Evolutionary conservation across 306 rosid genomes (phyloP).

Genomic region (Acacia confusa): DNA sequence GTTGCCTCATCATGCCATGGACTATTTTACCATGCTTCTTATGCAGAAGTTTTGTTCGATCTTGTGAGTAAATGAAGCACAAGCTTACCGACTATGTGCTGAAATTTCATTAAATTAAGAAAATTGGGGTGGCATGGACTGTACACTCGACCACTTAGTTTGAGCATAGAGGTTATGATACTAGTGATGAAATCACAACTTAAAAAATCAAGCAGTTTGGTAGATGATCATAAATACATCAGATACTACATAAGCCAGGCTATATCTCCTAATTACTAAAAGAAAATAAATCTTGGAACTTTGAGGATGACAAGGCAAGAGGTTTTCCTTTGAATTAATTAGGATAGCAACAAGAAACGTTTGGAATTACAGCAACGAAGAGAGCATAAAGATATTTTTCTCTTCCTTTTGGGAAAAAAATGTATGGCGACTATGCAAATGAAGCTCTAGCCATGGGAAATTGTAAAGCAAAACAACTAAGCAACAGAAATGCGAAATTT

Average conservation of each 20-base stretch:
- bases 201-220: neutral
- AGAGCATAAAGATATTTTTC: neutral
- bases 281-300: neutral
- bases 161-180: neutral
- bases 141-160: neutral
- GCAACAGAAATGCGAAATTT: constrained; percentile 3
- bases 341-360: neutral
- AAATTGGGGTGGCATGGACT: neutral
- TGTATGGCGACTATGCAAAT: neutral
- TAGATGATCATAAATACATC: neutral
- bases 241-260: neutral
- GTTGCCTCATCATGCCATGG: neutral
- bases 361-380: neutral
- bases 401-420: constrained; percentile 1
- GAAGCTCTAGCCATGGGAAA: neutral
- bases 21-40: neutral
- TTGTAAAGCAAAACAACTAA: neutral
- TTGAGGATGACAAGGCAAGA: neutral
- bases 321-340: neutral
- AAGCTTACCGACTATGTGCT: neutral
- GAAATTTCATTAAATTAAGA: neutral
- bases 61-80: neutral
- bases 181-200: neutral
- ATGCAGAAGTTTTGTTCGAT: neutral
- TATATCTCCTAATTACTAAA: constrained; percentile 7